Percentiles rank a stretch among this genome's conserved stretches.
Conservation (phyloP, 179 eudicot genomes). For the Beta lomatogona region DNA sequence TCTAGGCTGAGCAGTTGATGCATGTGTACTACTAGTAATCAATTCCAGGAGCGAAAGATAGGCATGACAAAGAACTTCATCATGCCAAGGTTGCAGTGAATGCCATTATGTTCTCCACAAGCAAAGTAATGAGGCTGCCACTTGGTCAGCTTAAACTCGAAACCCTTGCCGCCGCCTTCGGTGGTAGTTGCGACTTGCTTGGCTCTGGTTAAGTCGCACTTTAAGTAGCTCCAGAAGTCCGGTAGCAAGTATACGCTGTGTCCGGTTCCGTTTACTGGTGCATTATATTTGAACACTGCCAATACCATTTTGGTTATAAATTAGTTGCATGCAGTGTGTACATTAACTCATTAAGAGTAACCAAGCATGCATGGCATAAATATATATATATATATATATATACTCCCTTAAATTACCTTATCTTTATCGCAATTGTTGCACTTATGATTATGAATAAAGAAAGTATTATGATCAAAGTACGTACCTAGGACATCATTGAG, state of each 20-base stretch:
- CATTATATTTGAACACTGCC: slow-evolving; percentile 57
- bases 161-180: slow-evolving; percentile 52
- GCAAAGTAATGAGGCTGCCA: slow-evolving; percentile 63
- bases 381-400: too few relatives aligned
- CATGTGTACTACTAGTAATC: neutral
- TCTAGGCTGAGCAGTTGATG: neutral
- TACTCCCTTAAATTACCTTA: too few relatives aligned
- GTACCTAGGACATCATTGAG: slow-evolving; percentile 57
- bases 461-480: neutral
- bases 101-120: slow-evolving; percentile 60
- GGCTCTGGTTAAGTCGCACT: slow-evolving; percentile 53
- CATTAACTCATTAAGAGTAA: neutral
- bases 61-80: slow-evolving; percentile 68
- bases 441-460: too few relatives aligned
- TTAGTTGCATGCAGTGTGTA: neutral
- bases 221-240: slow-evolving; percentile 50
- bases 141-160: slow-evolving; percentile 48
- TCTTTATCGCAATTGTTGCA: neutral
- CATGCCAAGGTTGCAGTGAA: slow-evolving; percentile 51
- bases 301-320: neutral
- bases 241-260: slow-evolving; percentile 62
- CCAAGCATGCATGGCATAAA: neutral
- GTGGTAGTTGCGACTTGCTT: slow-evolving; percentile 38
- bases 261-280: slow-evolving; percentile 42
- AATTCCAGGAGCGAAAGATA: slow-evolving; percentile 25